Evolutionary conservation across 345 rosid genomes (phyloP), one percentile per base, ranked within the genome.

Genomic region (Eucalyptus rudis): DNA sequence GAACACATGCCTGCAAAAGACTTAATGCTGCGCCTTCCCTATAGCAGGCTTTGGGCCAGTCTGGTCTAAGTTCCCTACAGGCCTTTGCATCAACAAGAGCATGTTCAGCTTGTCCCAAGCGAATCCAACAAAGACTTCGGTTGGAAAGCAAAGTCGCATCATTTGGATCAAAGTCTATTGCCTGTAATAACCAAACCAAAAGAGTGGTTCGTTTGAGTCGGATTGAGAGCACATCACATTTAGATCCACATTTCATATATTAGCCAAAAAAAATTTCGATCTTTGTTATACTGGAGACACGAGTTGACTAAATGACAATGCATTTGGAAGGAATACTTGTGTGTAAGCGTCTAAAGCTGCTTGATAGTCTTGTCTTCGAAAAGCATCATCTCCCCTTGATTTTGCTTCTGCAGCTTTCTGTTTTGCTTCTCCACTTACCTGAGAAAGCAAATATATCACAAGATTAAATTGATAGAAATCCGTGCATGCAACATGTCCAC

Each of bases 11-110:
- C 87, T 86, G 94, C 90, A 96, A 92, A 80, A 95, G 90, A 24
- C 94, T 95, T 87, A 96, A 94, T 90, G 99, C 98, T 87, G 98
- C 96, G 12, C 99, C 99, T 95, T 97, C 99, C 89, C 98, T 94
- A 90, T 94, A 97, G 92, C 96, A 97, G 59, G 93, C 98, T 94
- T 97, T 97, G 50, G 98, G 91, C 99, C 99, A 97, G 87, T 96
- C 95, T 0, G 98, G 97, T 92, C 92, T 94, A 85, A 95, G 90
- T 91, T 90, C 94, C 93, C 96, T 94, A 90, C 98, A 97, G 36
- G 92, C 92, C 94, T 91, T 94, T 44, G 96, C 99, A 94, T 97
- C 99, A 14, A 94, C 91, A 86, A 96, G 92, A 22, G 99, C 98
- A 15, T 94, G 96, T 45, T 96, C 98, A 64, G 96, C 93, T 90